Percentiles rank a stretch among this genome's conserved stretches.
Evolutionary conservation across 2,329 filamentous ascomycete genomes (phyloP).

Genomic region (Verticillium isaacii): DNA sequence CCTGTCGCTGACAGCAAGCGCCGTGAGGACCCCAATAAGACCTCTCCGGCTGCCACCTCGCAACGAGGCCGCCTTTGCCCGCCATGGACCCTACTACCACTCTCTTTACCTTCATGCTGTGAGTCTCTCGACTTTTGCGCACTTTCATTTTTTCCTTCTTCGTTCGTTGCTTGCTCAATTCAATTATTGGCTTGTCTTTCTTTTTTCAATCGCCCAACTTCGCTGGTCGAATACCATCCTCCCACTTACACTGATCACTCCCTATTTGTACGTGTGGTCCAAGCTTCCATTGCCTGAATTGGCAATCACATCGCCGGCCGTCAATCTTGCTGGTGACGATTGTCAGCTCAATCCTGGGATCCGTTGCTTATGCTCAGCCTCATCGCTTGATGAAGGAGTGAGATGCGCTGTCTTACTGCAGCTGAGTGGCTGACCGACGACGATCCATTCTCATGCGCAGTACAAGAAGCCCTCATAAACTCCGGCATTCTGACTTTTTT

Average conservation of each 20-base stretch:
- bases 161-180: background rate
- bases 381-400: background rate
- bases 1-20: background rate
- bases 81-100: slow-evolving; percentile 51
- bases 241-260: slow-evolving; percentile 3
- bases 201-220: slow-evolving; percentile 12
- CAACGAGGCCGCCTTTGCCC: slow-evolving; percentile 9
- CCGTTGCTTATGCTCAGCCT: background rate
- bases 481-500: background rate
- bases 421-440: background rate
- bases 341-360: background rate
- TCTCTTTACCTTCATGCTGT: slow-evolving; percentile 37
- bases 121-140: slow-evolving; percentile 34
- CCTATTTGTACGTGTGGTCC: slow-evolving; percentile 6
- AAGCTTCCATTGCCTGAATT: background rate
- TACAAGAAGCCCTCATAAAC: background rate
- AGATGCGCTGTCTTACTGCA: background rate
- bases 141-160: slow-evolving; percentile 16
- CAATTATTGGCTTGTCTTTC: background rate
- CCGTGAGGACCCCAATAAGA: slow-evolving; percentile 13
- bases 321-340: background rate
- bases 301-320: background rate
- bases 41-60: background rate
- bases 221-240: slow-evolving; percentile 9
- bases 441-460: background rate